Conservation (phyloP, 352 stramenopile species). For the Phytophthora citricola region DNA sequence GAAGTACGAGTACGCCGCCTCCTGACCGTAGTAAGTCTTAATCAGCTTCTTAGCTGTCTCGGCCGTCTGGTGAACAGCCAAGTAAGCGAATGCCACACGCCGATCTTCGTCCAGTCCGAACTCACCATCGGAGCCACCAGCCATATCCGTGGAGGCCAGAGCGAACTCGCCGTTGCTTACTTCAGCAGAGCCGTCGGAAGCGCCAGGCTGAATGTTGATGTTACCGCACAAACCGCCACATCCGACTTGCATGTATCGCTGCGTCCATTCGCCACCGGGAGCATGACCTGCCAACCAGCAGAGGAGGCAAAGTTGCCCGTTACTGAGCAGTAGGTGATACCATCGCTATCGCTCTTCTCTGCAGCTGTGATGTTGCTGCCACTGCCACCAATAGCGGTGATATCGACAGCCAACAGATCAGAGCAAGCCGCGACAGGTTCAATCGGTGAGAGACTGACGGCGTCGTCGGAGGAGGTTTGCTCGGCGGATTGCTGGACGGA, state of each 20-base stretch:
- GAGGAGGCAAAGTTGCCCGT: slow-evolving; percentile 26
- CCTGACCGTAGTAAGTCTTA: slow-evolving; percentile 47
- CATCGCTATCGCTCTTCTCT: slow-evolving; percentile 30
- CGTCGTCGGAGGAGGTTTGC: slow-evolving; percentile 19
- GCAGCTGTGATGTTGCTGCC: slow-evolving; percentile 36
- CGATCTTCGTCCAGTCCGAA: slow-evolving; percentile 45
- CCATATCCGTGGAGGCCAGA: slow-evolving; percentile 42
- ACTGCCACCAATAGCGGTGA: slow-evolving; percentile 32
- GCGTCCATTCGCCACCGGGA: slow-evolving; percentile 51
- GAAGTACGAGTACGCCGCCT: slow-evolving; percentile 50
- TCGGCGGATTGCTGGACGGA: slow-evolving; percentile 7
- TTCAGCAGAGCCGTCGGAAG: slow-evolving; percentile 35
- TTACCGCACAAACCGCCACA: slow-evolving; percentile 48
- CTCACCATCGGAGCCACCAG: slow-evolving; percentile 33
- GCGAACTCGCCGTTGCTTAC: slow-evolving; percentile 42
- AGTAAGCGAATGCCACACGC: slow-evolving; percentile 43
- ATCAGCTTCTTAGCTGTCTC: slow-evolving; percentile 49
- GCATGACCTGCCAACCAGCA: slow-evolving; percentile 37
- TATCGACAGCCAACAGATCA: slow-evolving; percentile 33
- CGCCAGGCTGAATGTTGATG: slow-evolving; percentile 33
- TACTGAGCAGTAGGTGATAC: slow-evolving; percentile 42
- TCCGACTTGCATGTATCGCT: slow-evolving; percentile 50
- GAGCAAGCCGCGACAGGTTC: slow-evolving; percentile 29
- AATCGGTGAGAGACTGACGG: slow-evolving; percentile 28
- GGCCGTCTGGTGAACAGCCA: slow-evolving; percentile 47